Conservation (phyloP, 1,139 yeast genomes). For the Debaryomyces singareniensis region DNA sequence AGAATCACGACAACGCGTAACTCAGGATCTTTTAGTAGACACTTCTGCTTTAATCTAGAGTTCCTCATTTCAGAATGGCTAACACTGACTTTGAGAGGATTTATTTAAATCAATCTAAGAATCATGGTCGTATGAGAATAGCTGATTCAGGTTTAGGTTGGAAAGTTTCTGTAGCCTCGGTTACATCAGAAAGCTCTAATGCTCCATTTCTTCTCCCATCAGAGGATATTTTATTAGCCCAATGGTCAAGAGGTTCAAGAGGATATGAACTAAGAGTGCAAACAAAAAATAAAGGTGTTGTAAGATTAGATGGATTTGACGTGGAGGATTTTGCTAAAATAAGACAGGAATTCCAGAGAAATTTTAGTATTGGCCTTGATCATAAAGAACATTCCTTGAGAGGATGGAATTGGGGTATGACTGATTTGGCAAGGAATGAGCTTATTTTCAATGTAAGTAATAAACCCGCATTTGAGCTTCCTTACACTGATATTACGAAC, state of each 20-base stretch:
- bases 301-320: constrained; percentile 88
- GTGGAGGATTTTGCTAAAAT: constrained; percentile 71
- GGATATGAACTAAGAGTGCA: constrained; percentile 87
- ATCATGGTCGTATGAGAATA: constrained; percentile 84
- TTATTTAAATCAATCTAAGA: constrained; percentile 78
- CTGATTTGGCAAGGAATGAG: constrained; percentile 90
- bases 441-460: constrained; percentile 80
- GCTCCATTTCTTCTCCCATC: constrained; percentile 83
- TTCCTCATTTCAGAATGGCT: constrained; percentile 27
- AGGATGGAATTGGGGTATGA: constrained; percentile 99
- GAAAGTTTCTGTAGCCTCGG: constrained; percentile 53
- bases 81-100: constrained; percentile 75
- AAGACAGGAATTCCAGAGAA: constrained; percentile 77
- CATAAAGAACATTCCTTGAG: constrained; percentile 85
- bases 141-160: constrained; percentile 96
- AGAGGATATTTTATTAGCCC: constrained; percentile 71
- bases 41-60: no score
- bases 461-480: constrained; percentile 87
- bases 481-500: constrained; percentile 73
- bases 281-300: constrained; percentile 82
- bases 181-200: constrained; percentile 38
- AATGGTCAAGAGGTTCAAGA: constrained; percentile 91
- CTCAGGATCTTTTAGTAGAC: no score
- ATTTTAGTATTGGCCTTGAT: constrained; percentile 69
- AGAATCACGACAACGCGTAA: no score